These are phyloP conservation scores for Copromyces sp. DNA, from an alignment of 495 filamentous ascomycete genomes.

Conservation along the genomic window DNA sequence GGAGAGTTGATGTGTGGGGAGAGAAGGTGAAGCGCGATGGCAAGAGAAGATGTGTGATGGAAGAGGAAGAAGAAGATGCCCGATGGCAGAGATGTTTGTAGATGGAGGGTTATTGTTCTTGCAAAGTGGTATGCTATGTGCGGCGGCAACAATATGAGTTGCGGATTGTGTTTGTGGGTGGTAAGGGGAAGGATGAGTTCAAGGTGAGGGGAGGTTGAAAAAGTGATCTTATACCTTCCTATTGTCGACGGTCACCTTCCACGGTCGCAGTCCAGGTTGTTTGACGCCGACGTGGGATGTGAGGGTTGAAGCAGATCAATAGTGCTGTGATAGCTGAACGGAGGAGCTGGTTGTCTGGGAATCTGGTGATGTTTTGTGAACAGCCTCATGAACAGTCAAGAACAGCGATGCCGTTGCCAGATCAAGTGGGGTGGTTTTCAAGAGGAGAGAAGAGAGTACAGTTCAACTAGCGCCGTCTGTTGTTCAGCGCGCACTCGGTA, in stretches of 20 bases:
- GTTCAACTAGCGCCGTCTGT: not conserved
- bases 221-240: not conserved
- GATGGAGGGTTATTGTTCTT: not conserved
- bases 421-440: not conserved
- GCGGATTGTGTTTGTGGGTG: not conserved
- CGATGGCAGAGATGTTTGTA: not conserved
- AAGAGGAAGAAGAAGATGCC: not conserved
- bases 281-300: not conserved
- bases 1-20: not conserved
- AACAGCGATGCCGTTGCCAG: not conserved
- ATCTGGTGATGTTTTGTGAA: not conserved
- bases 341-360: not conserved
- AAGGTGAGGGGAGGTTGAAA: not conserved
- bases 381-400: not conserved
- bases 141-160: not conserved
- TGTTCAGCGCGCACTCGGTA: not conserved
- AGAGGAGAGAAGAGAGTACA: not conserved
- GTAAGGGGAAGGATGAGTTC: not conserved
- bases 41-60: not conserved
- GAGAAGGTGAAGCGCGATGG: not conserved
- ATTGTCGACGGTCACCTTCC: not conserved
- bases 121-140: not conserved
- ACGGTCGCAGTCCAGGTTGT: not conserved
- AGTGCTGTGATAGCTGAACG: not conserved
- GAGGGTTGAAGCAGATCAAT: not conserved